Evolutionary conservation across 441 rosid genomes (phyloP), one percentile per base, ranked within the genome.

Genomic region (Pelargonium fulgidum): DNA sequence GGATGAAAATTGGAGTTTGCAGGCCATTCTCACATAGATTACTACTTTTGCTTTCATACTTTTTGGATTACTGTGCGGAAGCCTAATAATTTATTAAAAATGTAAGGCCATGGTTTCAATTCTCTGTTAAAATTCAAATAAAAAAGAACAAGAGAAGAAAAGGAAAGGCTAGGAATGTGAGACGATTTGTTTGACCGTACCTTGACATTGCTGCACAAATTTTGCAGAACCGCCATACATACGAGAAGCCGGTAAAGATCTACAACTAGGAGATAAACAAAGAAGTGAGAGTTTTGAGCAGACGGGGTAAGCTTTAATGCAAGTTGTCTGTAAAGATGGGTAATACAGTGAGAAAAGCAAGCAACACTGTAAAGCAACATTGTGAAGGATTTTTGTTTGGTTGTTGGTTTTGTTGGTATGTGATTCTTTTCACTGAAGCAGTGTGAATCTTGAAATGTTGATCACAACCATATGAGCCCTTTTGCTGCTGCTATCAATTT

Each of bases 181-280:
- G 26, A 44, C 45, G 22, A 48, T 13, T 13, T 16, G 41, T 36
- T 36, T 48, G 42, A 39, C 42, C 4, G 64, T 59, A 59, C 22
- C 26, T 59, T 22, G 14, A 20, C 64, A 59, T 22, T 11, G 33
- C 26, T 59, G 22, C 12, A 26, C 14, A 26, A n/a, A 74, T 24
- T 22, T 68, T 71, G 81, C 86, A 87, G 92, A 84, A 83, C 68
- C 92, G 88, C 66, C 86, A 85, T 70, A 68, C 90, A 4, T 81
- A 71, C 12, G 87, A 84, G 81, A 87, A 84, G 80, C 83, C 92
- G 9, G 88, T 87, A 72, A 85, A 83, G 77, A 87, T 87, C 79
- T 81, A 78, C 82, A 81, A 81, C 66, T 85, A 77, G 85, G 66
- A 64, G 47, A 39, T 52, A 52, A 45, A 45, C 50, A 1, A 52